Evolutionary conservation across 2,329 filamentous ascomycete genomes (phyloP), one percentile per base, ranked within the genome.

Genomic region (Boeremia exigua): DNA sequence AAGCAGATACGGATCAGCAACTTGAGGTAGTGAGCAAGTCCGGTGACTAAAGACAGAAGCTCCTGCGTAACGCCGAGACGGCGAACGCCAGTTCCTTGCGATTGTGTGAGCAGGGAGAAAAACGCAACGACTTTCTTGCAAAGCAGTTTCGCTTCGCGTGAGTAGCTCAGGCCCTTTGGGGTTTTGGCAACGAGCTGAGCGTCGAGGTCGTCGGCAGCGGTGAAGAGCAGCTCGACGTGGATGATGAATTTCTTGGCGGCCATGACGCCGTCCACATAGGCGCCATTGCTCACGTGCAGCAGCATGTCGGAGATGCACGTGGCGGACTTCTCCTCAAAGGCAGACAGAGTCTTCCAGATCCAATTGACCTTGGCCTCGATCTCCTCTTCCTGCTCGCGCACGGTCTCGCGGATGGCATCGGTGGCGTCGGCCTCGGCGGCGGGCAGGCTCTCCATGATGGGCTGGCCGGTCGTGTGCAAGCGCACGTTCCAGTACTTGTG

Each of bases 401-500:
- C 91, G 14, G 83, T 80, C 47, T 91, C 88, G 48, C 92, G 88
- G 60, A 88, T 85, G 59, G 88, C 86, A 42, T 87, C 83, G 33
- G 84, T 86, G 11, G 87, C 87, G 62, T 87, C 82, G 36, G 78
- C 77, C 47, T 84, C 81, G 19, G 66, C 62, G 27, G 54, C 62
- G 25, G 68, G 63, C 29, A 72, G 64, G 36, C 71, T 65, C 38
- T 78, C 74, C 6, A 73, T 62, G 37, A 74, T 66, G 23, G 76
- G 74, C 36, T 77, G 72, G 9, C 75, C 76, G 12, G 76, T 75
- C 5, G 77, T 75, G 58, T 80, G 78, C 33, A 99, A 81, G 47
- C 95, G 88, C 56, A 99, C 95, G 73, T 98, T 99, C 95, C 95
- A 99, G 77, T 98, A 99, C 72, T 99, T 99, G 80, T 99, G 95